Base-by-base conservation (phyloP, 1,139 yeast genomes). In the Lodderomyces theae region DNA sequence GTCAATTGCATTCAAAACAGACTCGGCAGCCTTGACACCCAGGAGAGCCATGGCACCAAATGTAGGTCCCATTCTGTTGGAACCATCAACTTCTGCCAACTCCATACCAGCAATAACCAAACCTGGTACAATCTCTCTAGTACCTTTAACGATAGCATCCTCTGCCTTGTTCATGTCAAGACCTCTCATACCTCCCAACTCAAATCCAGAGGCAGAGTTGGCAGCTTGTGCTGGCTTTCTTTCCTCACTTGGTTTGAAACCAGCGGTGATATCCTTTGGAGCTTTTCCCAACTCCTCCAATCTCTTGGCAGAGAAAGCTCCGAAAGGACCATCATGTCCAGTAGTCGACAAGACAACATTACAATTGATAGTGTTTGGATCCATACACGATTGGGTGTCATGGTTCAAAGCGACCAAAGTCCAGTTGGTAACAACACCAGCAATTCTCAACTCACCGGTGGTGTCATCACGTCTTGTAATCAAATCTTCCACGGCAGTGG, bases 341-440 rank as follows among this genome's bases (percentile, higher is more conserved):
- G 87, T 78, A 46, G 89, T 80, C 12, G 89, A 82, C 46, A 84
- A 68, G 42, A 84, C 78, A 41, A 84, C 79, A 54, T 82, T 80
- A 47, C 83, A 76, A 57, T 82, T 84, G 68, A 84, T 82, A 45
- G 88, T 84, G 66, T 84, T 83, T 43, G 92, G 92, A 57, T 84
- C 92, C 92, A 84, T 84, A 62, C 92, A 84, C 12, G 85, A 79
- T 60, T 84, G 90, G 46, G 80, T 79, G 57, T 80, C 86, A 56
- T 84, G 92, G 61, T 83, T 82, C 73, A 82, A 72, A 9, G 89
- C 72, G 26, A 84, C 90, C 53, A 83, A 68, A 17, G 90, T 84
- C 90, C 90, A 84, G 69, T 84, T 84, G 56, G 89, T 83, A 33
- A 84, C 92, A 22, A 84, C 90, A 58, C 90, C 92, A 19, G 88